Percentiles rank a stretch among this genome's conserved stretches.
Conservation (phyloP, 2,329 filamentous ascomycete species). For the Davidsoniella australis region DNA sequence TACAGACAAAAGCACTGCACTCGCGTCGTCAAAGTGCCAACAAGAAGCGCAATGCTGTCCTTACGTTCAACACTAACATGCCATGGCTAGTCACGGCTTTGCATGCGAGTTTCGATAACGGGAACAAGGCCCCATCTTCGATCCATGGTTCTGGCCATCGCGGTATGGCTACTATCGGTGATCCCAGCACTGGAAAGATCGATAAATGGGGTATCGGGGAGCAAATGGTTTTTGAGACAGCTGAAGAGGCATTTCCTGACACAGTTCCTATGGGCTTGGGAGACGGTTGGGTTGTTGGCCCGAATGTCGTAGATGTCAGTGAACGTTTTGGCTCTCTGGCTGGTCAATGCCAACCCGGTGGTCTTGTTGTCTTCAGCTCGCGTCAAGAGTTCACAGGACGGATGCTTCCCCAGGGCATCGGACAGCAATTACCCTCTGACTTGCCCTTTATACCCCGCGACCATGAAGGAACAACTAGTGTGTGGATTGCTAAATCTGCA, state of each 20-base stretch:
- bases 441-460: conserved; percentile 51
- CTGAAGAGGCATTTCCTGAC: conserved; percentile 59
- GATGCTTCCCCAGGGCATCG: background rate
- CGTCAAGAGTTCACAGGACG: background rate
- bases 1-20: background rate
- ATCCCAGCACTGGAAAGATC: conserved; percentile 58
- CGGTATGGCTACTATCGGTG: conserved; percentile 63
- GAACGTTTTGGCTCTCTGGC: conserved; percentile 68
- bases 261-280: conserved; percentile 63
- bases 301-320: conserved; percentile 83
- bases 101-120: conserved; percentile 56
- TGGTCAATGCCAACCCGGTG: conserved; percentile 74
- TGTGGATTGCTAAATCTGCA: conserved; percentile 80
- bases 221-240: conserved; percentile 56
- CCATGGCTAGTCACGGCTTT: conserved; percentile 64
- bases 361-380: conserved; percentile 23
- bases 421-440: background rate
- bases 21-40: conserved; percentile 30
- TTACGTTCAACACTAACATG: conserved; percentile 75
- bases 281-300: conserved; percentile 57
- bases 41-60: conserved; percentile 54
- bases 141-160: conserved; percentile 71
- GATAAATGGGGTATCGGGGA: conserved; percentile 72
- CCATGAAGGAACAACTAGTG: conserved; percentile 54
- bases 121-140: conserved; percentile 59